These are phyloP conservation scores for Rhizophagus sp. DNA, from an alignment of 192 early-diverging fungal species.

Conservation along the genomic window DNA sequence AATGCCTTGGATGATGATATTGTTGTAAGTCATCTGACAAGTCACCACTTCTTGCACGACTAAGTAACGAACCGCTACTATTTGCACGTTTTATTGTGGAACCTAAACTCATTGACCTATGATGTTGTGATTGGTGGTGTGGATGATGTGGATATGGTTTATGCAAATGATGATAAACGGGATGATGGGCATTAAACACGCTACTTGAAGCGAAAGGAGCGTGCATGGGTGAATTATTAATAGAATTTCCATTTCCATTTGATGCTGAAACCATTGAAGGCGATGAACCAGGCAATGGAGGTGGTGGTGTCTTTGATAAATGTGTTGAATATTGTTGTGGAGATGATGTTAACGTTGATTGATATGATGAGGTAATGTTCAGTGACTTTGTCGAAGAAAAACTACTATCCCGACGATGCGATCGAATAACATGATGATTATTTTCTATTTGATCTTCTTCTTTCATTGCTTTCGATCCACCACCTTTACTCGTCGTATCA, in stretches of 20 bases:
- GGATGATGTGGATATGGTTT: constrained; percentile 12
- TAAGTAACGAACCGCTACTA: constrained; percentile 28
- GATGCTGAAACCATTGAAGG: constrained; percentile 28
- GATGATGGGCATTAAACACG: constrained; percentile 33
- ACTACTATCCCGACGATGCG: constrained; percentile 27
- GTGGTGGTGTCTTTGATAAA: constrained; percentile 16
- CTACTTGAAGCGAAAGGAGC: constrained; percentile 32
- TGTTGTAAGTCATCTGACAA: constrained; percentile 20
- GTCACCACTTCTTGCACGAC: constrained; percentile 22
- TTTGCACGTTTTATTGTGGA: constrained; percentile 28
- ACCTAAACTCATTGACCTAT: constrained; percentile 25
- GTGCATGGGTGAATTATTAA: not conserved
- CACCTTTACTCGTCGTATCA: constrained; percentile 25
- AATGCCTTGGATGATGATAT: constrained; percentile 22
- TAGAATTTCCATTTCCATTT: constrained; percentile 3
- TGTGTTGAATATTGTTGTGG: constrained; percentile 19
- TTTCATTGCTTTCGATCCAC: constrained; percentile 29
- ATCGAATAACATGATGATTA: not conserved
- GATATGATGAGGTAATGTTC: constrained; percentile 19
- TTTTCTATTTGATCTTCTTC: constrained; percentile 26
- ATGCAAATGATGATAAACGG: constrained; percentile 32
- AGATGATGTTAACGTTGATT: constrained; percentile 26
- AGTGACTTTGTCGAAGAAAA: constrained; percentile 27
- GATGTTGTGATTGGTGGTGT: constrained; percentile 24
- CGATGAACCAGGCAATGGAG: constrained; percentile 20